Evolutionary conservation across 2,329 filamentous ascomycete species (phyloP), one percentile per base, ranked within the genome.

Genomic region (Cladosporium sp.): DNA sequence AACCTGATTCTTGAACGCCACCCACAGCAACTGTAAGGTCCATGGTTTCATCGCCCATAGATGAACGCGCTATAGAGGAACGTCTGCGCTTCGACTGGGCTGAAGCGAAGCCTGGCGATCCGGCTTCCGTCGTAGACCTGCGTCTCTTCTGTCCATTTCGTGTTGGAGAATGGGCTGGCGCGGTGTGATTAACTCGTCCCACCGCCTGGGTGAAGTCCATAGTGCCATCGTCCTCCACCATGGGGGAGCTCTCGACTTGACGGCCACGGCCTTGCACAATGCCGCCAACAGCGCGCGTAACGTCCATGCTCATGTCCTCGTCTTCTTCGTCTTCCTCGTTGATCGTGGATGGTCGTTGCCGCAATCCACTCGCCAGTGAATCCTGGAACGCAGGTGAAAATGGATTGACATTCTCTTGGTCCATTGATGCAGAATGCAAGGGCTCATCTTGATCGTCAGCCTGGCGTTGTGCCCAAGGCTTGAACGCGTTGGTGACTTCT

Each of bases 291-390:
- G 83, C 88, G 51, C 82, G 83, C 2, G 92, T 96, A 7, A 96
- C 88, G 61, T 97, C 92, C 92, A 97, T 96, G 18, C 89, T 93
- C 77, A 95, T 84, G 37, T 91, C 88, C 10, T 75, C 74, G 10
- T 78, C 75, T 4, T 72, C 66, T 18, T 38, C 35, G n/a, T 35
- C 35, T 19, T 75, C 64, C 54, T 68, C 68, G 22, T 56, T 57
- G 18, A 61, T 60, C 4, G 59, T 61, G 4, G 60, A 54, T 35
- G 65, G 62, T 9, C 56, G 44, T 10, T 42, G 48, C 16, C 54
- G 50, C 9, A 44, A 10, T 32, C 56, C 58, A 32, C 58, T 59
- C 22, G 54, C 55, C 33, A 59, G 60, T 50, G 66, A 60, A 16
- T 67, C 66, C 49, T 69, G 69, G 45, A 69, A 69, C n/a, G 70